Base-by-base conservation (phyloP, 345 rosid species). In the Aquilaria malaccensis region DNA sequence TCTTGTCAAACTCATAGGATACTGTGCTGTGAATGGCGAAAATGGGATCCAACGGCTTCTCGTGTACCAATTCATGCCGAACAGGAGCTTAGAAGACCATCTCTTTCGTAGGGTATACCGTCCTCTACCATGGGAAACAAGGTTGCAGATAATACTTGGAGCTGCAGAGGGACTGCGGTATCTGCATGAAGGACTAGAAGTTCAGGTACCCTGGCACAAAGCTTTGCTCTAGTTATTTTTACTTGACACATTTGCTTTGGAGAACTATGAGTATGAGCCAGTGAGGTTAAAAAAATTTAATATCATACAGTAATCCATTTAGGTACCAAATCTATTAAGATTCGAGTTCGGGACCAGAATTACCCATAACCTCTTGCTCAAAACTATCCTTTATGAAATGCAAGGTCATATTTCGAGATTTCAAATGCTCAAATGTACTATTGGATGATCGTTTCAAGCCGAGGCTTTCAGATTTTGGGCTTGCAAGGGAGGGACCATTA, bases 401-500 rank as follows among this genome's bases (percentile, higher is more conserved):
- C 2, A 13, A 89, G 97, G 86, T 89, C 55, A 92, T 92, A 65
- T 88, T 76, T 75, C 67, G 98, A 53, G 98, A 92, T 67, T 82
- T 87, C 69, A 92, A 92, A 59, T 73, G 88, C 2, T 87, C 98
- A 12, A 93, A 93, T 56, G 86, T 93, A 37, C 77, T 89, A 48
- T 50, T 93, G 71, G 79, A 93, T 58, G 88, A 85, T 55, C 71
- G 79, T 14, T 79, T 84, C 53, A 76, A 76, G 13, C 84, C 98
- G 4, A 93, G 80, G 75, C 87, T 92, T 69, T 89, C 97, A 6
- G 97, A 92, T 75, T 93, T 89, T 55, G 97, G 98, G 2, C 86
- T 93, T 37, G 98, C 97, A 0, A 79, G 98, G 81, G 97, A 85
- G 67, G 98, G 98, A 7, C 98, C 97, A 43, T 47, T 72, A 30